phyloP scores from a whole-genome alignment of 176 grass and related monocot genomes.

The Carex parvula region DNA sequence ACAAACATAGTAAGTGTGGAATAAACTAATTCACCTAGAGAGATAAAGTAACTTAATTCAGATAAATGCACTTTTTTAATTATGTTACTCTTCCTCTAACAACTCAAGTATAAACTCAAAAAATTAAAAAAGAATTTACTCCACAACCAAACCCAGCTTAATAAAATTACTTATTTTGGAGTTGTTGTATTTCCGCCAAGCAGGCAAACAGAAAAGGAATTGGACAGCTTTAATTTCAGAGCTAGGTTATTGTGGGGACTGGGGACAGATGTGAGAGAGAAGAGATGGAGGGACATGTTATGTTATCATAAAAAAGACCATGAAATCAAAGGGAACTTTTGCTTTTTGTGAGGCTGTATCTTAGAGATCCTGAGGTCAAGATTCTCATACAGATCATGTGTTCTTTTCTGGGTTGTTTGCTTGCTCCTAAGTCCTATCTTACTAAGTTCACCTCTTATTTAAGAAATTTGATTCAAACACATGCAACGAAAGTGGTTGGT shows the following conservation, averaged over 20 bases:
- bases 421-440: background rate
- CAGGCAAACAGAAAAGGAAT: background rate
- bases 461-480: background rate
- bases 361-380: conserved; percentile 67
- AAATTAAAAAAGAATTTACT: no score
- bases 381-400: conserved; percentile 78
- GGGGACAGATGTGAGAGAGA: background rate
- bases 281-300: background rate
- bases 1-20: no score
- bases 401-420: conserved; percentile 42
- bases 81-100: no score
- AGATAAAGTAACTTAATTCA: no score
- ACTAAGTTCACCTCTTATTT: background rate
- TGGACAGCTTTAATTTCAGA: conserved; percentile 11
- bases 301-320: conserved; percentile 21
- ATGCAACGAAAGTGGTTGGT: background rate
- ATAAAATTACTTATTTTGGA: conserved; percentile 1
- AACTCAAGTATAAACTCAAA: no score
- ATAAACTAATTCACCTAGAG: no score
- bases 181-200: background rate
- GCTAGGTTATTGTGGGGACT: conserved; percentile 7
- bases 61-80: no score
- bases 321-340: conserved; percentile 40
- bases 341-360: conserved; percentile 40
- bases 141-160: no score